These are phyloP conservation scores for Xerocomus minutiporus DNA, from an alignment of 1,284 basidiomycete species.

Conservation along the genomic window DNA sequence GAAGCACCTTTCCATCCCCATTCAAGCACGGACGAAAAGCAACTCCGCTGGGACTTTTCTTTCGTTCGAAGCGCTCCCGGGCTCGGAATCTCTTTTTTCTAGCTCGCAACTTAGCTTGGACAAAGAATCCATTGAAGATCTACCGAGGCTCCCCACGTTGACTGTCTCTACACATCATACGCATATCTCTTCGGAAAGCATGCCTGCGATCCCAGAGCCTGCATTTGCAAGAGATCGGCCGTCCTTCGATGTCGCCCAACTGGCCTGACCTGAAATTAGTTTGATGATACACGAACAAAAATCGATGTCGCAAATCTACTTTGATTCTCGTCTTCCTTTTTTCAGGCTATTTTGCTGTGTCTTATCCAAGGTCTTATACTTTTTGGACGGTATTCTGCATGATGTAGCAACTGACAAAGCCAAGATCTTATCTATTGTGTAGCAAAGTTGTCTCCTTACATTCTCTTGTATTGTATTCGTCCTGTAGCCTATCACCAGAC, in stretches of 20 bases:
- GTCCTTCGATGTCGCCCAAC: neutral
- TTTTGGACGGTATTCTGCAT: too few species aligned
- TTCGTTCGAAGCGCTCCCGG: constrained; percentile 1
- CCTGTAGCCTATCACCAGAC: neutral
- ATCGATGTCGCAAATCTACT: too few species aligned
- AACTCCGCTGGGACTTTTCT: neutral
- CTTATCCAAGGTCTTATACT: neutral
- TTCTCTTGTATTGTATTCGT: neutral
- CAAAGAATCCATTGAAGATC: neutral
- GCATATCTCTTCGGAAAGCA: neutral
- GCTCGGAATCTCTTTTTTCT: neutral
- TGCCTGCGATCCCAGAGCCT: neutral
- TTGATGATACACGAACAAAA: neutral
- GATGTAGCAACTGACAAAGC: too few species aligned
- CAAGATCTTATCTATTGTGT: too few species aligned
- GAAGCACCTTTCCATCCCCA: neutral
- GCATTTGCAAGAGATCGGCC: neutral
- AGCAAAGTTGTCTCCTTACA: neutral
- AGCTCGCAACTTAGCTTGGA: neutral
- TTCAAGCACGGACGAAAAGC: neutral
- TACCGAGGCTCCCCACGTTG: neutral
- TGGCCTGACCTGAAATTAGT: neutral
- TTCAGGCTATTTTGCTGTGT: neutral
- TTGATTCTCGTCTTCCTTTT: neutral
- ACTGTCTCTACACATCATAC: neutral